These are phyloP conservation scores for Sporothrix mexicana DNA, from an alignment of 2,329 filamentous ascomycete genomes.

Conservation along the genomic window DNA sequence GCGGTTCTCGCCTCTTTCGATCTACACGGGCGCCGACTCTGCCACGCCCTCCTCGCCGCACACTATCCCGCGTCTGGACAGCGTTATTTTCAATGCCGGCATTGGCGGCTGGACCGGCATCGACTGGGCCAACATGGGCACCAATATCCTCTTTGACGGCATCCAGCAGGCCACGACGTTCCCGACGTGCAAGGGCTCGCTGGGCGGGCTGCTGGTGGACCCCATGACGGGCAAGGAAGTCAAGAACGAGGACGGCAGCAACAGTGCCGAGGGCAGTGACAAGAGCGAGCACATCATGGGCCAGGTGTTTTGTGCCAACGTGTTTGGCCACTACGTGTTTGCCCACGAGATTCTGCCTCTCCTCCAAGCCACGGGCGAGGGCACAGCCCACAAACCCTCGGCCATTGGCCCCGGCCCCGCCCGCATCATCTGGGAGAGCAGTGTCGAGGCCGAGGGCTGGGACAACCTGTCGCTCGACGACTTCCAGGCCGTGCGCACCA, in stretches of 20 bases:
- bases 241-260: constrained; percentile 39
- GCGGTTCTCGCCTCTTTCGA: constrained; percentile 52
- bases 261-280: constrained; percentile 38
- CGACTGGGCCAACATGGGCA: constrained; percentile 67
- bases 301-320: constrained; percentile 85
- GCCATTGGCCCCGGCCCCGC: constrained; percentile 49
- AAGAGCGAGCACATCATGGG: constrained; percentile 67
- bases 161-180: constrained; percentile 73
- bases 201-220: constrained; percentile 53
- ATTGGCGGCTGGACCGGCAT: constrained; percentile 86
- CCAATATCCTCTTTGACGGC: constrained; percentile 61
- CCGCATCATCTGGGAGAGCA: constrained; percentile 86
- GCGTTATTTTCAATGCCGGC: constrained; percentile 84
- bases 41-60: constrained; percentile 40
- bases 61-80: constrained; percentile 73
- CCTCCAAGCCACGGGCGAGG: constrained; percentile 56
- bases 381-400: constrained; percentile 41
- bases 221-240: constrained; percentile 49
- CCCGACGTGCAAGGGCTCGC: constrained; percentile 75
- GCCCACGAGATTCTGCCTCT: constrained; percentile 79
- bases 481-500: constrained; percentile 71
- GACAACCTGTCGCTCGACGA: constrained; percentile 68
- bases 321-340: constrained; percentile 94
- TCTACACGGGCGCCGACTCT: constrained; percentile 46
- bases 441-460: constrained; percentile 67